Percentiles rank a stretch among this genome's conserved stretches.
Evolutionary conservation across 2,329 filamentous ascomycete species (phyloP).

Genomic region (Penicillium palitans): DNA sequence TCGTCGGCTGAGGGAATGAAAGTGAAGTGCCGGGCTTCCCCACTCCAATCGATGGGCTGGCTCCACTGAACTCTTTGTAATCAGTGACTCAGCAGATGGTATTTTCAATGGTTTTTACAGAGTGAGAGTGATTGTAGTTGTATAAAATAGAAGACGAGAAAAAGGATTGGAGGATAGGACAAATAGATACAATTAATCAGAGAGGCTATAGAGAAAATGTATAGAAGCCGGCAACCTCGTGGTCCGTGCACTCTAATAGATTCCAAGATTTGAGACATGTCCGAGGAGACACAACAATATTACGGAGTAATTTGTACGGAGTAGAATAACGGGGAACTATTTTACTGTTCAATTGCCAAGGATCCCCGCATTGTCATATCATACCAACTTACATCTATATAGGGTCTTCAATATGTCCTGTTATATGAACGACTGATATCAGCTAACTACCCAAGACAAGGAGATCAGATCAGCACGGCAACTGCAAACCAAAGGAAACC

Average conservation of each 20-base stretch:
- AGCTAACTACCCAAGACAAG: neutral
- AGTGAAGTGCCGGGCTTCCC: conserved; percentile 25
- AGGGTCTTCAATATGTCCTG: neutral
- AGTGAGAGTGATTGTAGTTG: too few species aligned
- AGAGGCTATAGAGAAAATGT: neutral
- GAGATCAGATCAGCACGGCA: neutral
- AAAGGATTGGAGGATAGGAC: too few species aligned
- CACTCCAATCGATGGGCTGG: conserved; percentile 12
- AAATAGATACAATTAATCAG: neutral
- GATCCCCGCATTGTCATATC: neutral
- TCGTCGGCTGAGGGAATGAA: conserved; percentile 18
- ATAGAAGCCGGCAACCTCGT: neutral
- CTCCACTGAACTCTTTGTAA: conserved; percentile 25
- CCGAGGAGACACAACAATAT: neutral
- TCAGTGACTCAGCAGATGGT: conserved; percentile 19
- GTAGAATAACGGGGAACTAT: neutral
- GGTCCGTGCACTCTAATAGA: neutral
- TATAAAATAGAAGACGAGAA: neutral
- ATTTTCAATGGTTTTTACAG: neutral
- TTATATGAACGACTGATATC: neutral
- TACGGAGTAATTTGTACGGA: too few species aligned
- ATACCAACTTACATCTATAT: neutral
- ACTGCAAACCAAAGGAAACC: conserved; percentile 8
- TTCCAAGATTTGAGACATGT: neutral
- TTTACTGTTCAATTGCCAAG: neutral